Evolutionary conservation across 164 flowering plant species (phyloP).

Genomic region (Akebia trifoliata): DNA sequence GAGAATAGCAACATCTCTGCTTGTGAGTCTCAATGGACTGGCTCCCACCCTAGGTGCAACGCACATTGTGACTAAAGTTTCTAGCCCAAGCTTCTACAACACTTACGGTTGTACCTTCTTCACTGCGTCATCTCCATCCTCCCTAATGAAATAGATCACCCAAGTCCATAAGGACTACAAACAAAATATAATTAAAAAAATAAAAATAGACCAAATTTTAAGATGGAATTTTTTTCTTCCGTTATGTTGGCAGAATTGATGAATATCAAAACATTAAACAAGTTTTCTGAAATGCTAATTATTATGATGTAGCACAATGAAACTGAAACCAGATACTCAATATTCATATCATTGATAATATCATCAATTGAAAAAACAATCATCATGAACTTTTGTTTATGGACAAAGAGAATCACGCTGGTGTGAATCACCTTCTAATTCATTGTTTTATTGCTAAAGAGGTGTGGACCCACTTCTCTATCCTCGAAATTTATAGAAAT

Average conservation of each 20-base stretch:
- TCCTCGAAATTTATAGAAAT: too few relatives aligned
- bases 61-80: constrained; percentile 89
- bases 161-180: neutral
- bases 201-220: neutral
- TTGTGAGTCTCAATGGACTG: constrained; percentile 95
- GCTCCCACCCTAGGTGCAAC: constrained; percentile 94
- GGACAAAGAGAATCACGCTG: too few relatives aligned
- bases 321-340: too few relatives aligned
- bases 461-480: too few relatives aligned
- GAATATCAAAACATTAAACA: neutral
- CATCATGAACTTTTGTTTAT: too few relatives aligned
- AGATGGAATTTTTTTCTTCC: neutral
- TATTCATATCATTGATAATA: too few relatives aligned
- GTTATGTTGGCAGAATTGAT: neutral
- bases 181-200: neutral
- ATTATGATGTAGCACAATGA: too few relatives aligned
- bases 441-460: too few relatives aligned
- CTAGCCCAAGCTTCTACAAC: constrained; percentile 76
- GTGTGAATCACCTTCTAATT: too few relatives aligned
- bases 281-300: too few relatives aligned
- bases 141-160: constrained; percentile 33
- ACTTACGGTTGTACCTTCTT: constrained; percentile 52
- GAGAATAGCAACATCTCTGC: constrained; percentile 91
- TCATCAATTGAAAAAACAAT: too few relatives aligned
- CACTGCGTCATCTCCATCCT: constrained; percentile 43